Evolutionary conservation across 1,139 yeast genomes (phyloP), one percentile per base, ranked within the genome.

Genomic region (Pichia sp.): DNA sequence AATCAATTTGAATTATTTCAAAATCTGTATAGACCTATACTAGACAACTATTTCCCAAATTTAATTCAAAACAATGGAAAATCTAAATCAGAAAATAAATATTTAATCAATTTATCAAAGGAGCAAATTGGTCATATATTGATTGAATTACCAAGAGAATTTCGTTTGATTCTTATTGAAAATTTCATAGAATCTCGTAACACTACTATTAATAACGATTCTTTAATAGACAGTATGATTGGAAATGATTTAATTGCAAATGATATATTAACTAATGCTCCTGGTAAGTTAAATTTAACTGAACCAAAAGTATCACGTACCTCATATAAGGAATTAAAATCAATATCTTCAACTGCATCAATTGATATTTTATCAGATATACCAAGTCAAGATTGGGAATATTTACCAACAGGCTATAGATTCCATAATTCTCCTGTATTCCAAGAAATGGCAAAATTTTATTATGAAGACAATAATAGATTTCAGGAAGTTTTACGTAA

Each of bases 1-100:
- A 84, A 85, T 60, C 97, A 94, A 64, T 75, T 76, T 53, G 66
- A 67, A 23, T 74, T 78, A 51, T 92, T 92, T 66, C 74, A 80
- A 47, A 67, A 68, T 48, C 75, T 92, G 55, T 92, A 92, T 61
- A 68, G 71, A 16, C 96, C 96, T 2, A 67, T 83, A 46, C 64
- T 79, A 48, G 76, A 73, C 48, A 73, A 55, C 25, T 75, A 49
- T 57, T 69, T 52, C 66, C 69, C 48, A 55, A 65, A 52, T 49
- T 62, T 43, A 49, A 60, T 48, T 46, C 57, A 56, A 42, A n/a
- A 12, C 4, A 6, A n/a, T 8, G 6, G 6, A 2, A 20, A 11
- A 2, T 3, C 3, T 9, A 31, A 12, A 10, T 16, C 24, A 22
- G 37, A 37, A 4, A 29, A 16, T 10, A 26, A 12, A 3, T 61